Evolutionary conservation across 2,329 filamentous ascomycete genomes (phyloP), one percentile per base, ranked within the genome.

Genomic region (Juglanconis oblonga): DNA sequence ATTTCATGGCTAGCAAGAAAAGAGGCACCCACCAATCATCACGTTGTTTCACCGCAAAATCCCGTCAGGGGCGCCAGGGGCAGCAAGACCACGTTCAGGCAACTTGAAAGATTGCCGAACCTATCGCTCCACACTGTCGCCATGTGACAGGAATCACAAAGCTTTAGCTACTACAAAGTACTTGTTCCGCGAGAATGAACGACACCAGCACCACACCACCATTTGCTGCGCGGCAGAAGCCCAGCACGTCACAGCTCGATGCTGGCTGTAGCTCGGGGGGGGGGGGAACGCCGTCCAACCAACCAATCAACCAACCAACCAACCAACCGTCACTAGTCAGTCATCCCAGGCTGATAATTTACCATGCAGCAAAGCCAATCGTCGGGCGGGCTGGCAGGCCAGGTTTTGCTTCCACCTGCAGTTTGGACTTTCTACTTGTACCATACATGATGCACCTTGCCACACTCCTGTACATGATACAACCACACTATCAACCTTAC

Each of bases 61-160:
- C 38, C 55, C 48, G 48, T 57, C 48, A 57, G 54, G 54, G 45
- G 54, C 47, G 35, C 54, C 54, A 57, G 45, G 47, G 54, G 44
- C 17, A 48, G 44, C n/a, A 31, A 7, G 35, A 38, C 35, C 44
- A 45, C 17, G 17, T 17, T 45, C 44, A 45, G 35, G 35, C 35
- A 11, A 11, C 11, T 11, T 38, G 35, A 38, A 17, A 17, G 17
- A 17, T 17, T 17, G 17, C 17, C 11, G 35, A 38, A 38, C 35
- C 35, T 8, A 38, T 17, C 17, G 17, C 17, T 38, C 35, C 35
- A 38, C 11, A 38, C 35, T 11, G 7, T 38, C 7, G 35, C 35
- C 35, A 38, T 38, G 35, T 38, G 17, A 17, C 17, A 17, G 17
- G 17, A 17, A 17, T 17, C 17, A 17, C 17, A 17, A 17, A 17